A percentile compares a stretch with the other conserved stretches of the same genome.
Conservation (phyloP, 106 monocot species). For the Allium fistulosum region DNA sequence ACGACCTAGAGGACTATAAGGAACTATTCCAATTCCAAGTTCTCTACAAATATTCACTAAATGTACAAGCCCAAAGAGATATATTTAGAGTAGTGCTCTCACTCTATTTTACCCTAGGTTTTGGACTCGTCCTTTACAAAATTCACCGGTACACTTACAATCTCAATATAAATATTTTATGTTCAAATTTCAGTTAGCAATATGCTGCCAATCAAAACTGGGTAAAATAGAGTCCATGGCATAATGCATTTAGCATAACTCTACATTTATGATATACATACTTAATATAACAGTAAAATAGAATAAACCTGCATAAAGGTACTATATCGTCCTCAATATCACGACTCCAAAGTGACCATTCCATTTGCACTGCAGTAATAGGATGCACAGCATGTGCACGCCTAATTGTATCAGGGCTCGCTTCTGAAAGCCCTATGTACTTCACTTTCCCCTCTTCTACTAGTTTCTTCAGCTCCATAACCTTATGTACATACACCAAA, state of each 20-base stretch:
- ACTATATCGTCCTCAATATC: conserved; percentile 50
- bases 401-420: conserved; percentile 51
- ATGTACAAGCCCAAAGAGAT: no score
- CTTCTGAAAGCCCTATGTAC: conserved; percentile 63
- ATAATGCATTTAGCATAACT: no score
- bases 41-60: conserved; percentile 12
- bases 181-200: no score
- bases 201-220: no score
- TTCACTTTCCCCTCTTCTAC: conserved; percentile 63
- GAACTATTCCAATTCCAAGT: conserved; percentile 46
- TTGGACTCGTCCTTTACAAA: no score
- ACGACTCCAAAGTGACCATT: conserved; percentile 74
- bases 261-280: no score
- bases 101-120: no score
- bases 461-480: conserved; percentile 18
- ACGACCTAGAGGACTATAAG: conserved; percentile 41
- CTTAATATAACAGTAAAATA: no score
- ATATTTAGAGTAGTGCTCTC: no score
- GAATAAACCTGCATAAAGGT: conserved; percentile 44
- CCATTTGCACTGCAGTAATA: conserved; percentile 57
- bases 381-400: conserved; percentile 68
- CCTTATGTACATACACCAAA: neutral
- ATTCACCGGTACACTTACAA: no score
- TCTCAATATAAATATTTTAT: no score
- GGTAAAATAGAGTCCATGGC: no score